Percentiles rank a stretch among this genome's conserved stretches.
Evolutionary conservation across 75 land plant genomes (phyloP).

Genomic region (Cunninghamia lanceolata): DNA sequence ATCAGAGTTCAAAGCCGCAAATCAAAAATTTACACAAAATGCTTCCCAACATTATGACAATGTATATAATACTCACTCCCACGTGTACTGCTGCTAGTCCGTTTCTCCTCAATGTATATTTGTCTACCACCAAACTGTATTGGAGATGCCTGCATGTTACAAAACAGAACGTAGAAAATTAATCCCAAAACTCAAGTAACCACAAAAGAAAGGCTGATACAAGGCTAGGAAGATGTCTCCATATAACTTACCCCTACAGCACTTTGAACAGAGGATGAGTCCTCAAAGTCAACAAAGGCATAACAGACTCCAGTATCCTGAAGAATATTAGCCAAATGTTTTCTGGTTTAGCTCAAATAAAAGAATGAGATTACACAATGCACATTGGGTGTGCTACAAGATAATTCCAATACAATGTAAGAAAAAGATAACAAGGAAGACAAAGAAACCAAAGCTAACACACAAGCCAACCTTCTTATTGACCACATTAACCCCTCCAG

Average conservation of each 20-base stretch:
- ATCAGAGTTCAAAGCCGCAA: not conserved
- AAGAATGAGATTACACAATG: not conserved
- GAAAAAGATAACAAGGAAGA: not conserved
- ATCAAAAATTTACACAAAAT: constrained; percentile 4
- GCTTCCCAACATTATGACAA: not conserved
- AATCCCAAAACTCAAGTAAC: not conserved
- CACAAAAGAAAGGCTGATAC: not conserved
- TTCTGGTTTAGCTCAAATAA: not conserved
- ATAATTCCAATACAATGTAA: not conserved
- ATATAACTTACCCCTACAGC: constrained; percentile 72
- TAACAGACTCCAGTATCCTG: constrained; percentile 80
- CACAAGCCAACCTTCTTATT: constrained; percentile 57
- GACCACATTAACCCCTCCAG: constrained; percentile 65
- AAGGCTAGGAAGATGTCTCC: not conserved
- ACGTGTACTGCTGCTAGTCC: constrained; percentile 45
- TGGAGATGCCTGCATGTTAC: constrained; percentile 50
- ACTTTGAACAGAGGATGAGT: constrained; percentile 58
- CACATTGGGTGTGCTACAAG: not conserved
- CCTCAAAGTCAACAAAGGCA: constrained; percentile 96
- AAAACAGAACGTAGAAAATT: not conserved
- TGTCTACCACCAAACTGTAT: constrained; percentile 56
- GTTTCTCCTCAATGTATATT: constrained; percentile 71
- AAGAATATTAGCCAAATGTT: not conserved
- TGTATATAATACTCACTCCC: constrained; percentile 50
- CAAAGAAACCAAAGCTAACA: not conserved